Evolutionary conservation across 1,284 basidiomycete species (phyloP).

Genomic region (Xerocomus minutiporus): DNA sequence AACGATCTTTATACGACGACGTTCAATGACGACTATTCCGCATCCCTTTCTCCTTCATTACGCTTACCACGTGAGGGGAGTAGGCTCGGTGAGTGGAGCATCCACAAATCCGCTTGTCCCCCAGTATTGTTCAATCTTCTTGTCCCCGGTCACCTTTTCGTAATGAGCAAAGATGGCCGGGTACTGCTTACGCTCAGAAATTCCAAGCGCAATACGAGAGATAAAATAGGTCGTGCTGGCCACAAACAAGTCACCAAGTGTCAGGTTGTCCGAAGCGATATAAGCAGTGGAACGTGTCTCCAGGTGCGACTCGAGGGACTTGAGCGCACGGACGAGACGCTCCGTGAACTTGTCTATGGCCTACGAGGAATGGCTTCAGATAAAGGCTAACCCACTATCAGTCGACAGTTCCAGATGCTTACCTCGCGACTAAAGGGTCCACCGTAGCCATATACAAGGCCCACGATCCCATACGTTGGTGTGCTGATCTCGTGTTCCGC

Average conservation of each 20-base stretch:
- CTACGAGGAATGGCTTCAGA: not conserved
- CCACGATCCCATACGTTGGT: not conserved
- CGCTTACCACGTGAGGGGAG: not conserved
- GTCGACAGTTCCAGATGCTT: not conserved
- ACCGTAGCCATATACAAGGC: not conserved
- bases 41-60: not conserved
- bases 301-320: slow-evolving; percentile 47
- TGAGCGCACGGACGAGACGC: slow-evolving; percentile 26
- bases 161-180: slow-evolving; percentile 51
- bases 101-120: slow-evolving; percentile 14
- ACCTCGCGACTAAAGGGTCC: not conserved
- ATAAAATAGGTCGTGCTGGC: slow-evolving; percentile 36
- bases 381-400: not conserved
- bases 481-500: not conserved
- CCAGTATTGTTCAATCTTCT: slow-evolving; percentile 34
- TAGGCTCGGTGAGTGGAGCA: slow-evolving; percentile 10
- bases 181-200: slow-evolving; percentile 35
- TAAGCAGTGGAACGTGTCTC: slow-evolving; percentile 39
- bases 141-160: slow-evolving; percentile 46
- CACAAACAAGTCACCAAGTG: slow-evolving; percentile 55
- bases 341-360: slow-evolving; percentile 5
- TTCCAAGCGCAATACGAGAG: slow-evolving; percentile 35
- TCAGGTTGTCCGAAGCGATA: slow-evolving; percentile 54
- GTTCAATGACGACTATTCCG: too few relatives aligned
- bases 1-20: not conserved